These are phyloP conservation scores for Fusarium denticulatum DNA, from an alignment of 2,329 filamentous ascomycete species.

Conservation along the genomic window DNA sequence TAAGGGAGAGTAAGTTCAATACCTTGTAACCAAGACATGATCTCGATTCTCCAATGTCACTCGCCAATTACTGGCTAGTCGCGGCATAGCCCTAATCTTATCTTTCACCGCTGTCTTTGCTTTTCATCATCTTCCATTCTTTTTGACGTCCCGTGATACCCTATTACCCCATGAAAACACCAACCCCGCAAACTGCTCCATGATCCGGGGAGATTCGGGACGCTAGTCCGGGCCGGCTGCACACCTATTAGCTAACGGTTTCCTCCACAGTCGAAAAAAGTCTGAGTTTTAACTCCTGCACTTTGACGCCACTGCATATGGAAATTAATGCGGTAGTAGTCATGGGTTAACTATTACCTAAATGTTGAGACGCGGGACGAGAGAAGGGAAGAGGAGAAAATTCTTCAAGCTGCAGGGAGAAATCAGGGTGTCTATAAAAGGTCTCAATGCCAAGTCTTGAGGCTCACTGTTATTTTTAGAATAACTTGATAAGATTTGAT, in stretches of 20 bases:
- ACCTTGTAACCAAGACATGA: not conserved
- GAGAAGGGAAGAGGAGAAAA: not conserved
- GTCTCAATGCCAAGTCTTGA: slow-evolving; percentile 2
- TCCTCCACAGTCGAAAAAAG: slow-evolving; percentile 1
- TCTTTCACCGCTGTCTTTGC: not conserved
- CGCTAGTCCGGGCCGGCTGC: slow-evolving; percentile 17
- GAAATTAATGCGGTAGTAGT: not conserved
- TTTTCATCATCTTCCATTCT: slow-evolving; percentile 1
- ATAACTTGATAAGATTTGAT: not conserved
- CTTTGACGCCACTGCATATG: not conserved
- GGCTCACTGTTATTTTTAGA: not conserved
- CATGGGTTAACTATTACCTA: slow-evolving; percentile 27
- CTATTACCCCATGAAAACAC: slow-evolving; percentile 32
- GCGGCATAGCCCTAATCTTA: not conserved
- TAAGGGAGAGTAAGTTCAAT: too few species aligned
- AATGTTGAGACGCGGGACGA: not conserved
- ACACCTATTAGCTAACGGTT: slow-evolving; percentile 32
- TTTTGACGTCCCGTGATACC: not conserved
- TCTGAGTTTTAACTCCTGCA: slow-evolving; percentile 6
- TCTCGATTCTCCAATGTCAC: not conserved
- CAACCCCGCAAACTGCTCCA: slow-evolving; percentile 27
- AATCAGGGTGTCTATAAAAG: slow-evolving; percentile 5
- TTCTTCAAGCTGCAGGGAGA: not conserved
- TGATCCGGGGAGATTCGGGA: slow-evolving; percentile 31
- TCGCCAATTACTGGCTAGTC: not conserved